Percentiles rank a stretch among this genome's conserved stretches.
These are phyloP conservation scores for Fusarium papillatum DNA, from an alignment of 2,329 filamentous ascomycete genomes.

Conservation along the genomic window DNA sequence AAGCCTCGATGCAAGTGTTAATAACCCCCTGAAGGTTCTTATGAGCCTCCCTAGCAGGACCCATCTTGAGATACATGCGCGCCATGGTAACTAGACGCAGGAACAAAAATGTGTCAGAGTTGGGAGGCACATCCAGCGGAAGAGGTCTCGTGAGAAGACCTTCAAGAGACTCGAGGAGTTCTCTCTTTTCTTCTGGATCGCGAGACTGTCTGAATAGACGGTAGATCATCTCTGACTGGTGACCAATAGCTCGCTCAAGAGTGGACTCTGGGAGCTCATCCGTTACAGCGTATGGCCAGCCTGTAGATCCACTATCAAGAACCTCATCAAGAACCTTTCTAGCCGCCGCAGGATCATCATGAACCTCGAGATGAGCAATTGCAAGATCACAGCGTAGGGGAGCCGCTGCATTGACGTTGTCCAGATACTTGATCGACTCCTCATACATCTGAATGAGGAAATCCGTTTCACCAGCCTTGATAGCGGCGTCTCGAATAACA, in stretches of 20 bases:
- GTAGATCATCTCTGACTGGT: conserved; percentile 36
- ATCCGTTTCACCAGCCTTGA: conserved; percentile 27
- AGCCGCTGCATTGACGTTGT: conserved; percentile 43
- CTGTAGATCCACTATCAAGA: conserved; percentile 36
- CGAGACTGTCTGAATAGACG: conserved; percentile 34
- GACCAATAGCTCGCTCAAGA: conserved; percentile 25
- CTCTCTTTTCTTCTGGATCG: conserved; percentile 35
- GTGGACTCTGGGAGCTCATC: conserved; percentile 23
- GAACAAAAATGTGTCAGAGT: conserved; percentile 19
- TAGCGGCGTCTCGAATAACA: conserved; percentile 28
- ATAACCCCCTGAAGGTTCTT: conserved; percentile 34
- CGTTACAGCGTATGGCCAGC: conserved; percentile 39
- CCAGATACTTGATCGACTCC: conserved; percentile 40
- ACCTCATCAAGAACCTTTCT: conserved; percentile 39
- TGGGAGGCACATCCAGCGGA: conserved; percentile 34
- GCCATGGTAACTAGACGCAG: conserved; percentile 30
- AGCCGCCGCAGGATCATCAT: conserved; percentile 27
- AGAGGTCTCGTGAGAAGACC: conserved; percentile 33
- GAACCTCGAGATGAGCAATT: conserved; percentile 24
- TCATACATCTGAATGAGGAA: conserved; percentile 40
- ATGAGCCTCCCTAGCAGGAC: conserved; percentile 38
- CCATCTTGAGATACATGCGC: conserved; percentile 43
- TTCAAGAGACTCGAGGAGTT: conserved; percentile 30
- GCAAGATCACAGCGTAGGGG: conserved; percentile 41
- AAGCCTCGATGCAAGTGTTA: conserved; percentile 28